Evolutionary conservation across 2,329 filamentous ascomycete species (phyloP).

Genomic region (Botrytis aclada): DNA sequence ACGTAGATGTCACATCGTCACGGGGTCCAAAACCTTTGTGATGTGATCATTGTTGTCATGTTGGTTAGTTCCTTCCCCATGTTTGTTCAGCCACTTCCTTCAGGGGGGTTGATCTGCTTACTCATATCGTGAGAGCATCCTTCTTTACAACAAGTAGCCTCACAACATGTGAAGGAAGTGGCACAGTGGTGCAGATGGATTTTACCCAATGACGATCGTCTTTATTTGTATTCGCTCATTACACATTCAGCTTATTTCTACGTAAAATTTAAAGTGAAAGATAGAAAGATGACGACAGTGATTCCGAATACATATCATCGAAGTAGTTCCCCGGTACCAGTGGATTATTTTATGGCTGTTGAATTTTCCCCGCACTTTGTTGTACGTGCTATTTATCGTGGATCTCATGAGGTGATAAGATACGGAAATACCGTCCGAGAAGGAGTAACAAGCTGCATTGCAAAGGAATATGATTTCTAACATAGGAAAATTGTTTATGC

Average conservation of each 20-base stretch:
- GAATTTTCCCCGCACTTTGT: background rate
- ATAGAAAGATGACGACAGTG: background rate
- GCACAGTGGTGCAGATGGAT: background rate
- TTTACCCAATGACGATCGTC: background rate
- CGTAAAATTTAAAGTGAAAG: background rate
- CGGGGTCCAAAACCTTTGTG: background rate
- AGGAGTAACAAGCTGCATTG: background rate
- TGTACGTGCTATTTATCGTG: background rate
- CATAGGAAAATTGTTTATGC: background rate
- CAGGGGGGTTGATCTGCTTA: background rate
- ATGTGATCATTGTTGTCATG: background rate
- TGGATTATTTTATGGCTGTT: background rate
- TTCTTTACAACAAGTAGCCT: background rate
- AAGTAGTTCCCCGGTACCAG: background rate
- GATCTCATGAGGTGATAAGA: background rate
- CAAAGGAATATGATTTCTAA: background rate
- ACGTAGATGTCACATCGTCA: background rate
- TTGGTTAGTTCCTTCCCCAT: background rate
- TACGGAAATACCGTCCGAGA: background rate
- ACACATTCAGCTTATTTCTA: background rate
- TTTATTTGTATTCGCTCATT: background rate
- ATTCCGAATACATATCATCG: background rate
- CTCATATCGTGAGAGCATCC: conserved; percentile 3
- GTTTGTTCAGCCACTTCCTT: conserved; percentile 7
- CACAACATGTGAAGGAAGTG: background rate